Evolutionary conservation across 495 filamentous ascomycete genomes (phyloP), one percentile per base, ranked within the genome.

Genomic region (Neurospora tetraspora): DNA sequence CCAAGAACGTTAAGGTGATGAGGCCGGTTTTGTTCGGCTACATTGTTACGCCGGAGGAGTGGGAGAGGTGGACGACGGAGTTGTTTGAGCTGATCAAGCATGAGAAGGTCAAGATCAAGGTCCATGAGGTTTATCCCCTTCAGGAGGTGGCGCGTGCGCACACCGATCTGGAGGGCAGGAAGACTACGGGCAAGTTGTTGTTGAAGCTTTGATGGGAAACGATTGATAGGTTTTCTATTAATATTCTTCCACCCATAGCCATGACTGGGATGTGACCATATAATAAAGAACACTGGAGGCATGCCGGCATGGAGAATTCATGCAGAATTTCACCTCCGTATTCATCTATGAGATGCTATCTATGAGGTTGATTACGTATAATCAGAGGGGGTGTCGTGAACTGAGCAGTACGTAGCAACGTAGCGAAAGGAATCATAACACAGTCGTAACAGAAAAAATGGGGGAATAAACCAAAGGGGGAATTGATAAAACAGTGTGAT

Each of bases 51-150:
- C 82, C 88, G 6, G 94, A 93, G 76, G 96, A 97, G 80, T 90
- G 91, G 65, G 87, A 92, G 75, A 78, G 79, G 47, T 97, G 94
- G 80, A 80, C 86, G 11, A 86, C 86, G 38, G 91, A 96, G 81
- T 84, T 98, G 37, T 94, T 95, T 77, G 85, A 84, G 3, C 85
- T 94, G 73, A 86, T 98, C 39, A 78, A 81, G 71, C 86, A 88
- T 59, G 90, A 89, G 38, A 87, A 92, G 75, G 81, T 97, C 42
- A 90, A 93, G 74, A 86, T 91, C 27, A 86, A 86, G 75, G 88
- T 98, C 31, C 93, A 98, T 78, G 86, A 97, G 74, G 82, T 88
- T 2, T 99, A 98, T 80, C 88, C 91, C n/a, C 81, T 98, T 69
- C 86, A 88, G 79, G 91, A 97, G 38, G 89, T 93, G 27, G 88